phyloP scores from a whole-genome alignment of 108 stramenopile genomes.

The Cyclotella atomus region DNA sequence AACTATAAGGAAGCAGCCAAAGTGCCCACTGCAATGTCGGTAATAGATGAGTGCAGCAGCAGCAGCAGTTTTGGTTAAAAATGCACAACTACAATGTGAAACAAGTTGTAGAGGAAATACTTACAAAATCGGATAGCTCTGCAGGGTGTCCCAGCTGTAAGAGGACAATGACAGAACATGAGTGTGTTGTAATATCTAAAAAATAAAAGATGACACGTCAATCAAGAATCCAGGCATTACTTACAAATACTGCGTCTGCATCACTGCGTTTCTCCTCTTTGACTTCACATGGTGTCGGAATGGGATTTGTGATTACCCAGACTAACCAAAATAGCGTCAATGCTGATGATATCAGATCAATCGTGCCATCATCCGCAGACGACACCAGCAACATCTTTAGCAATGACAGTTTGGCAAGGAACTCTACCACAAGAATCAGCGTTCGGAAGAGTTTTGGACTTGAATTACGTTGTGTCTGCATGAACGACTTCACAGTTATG shows the following conservation, averaged over 20 bases:
- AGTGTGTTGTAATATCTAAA: background rate
- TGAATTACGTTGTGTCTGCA: conserved; percentile 9
- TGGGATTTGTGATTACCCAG: conserved; percentile 30
- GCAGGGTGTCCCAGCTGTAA: conserved; percentile 65
- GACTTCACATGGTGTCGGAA: conserved; percentile 40
- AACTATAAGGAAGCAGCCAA: conserved; percentile 58
- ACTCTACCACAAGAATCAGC: conserved; percentile 9
- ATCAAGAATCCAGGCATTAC: too few species aligned
- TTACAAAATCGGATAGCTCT: conserved; percentile 35
- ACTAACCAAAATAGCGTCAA: conserved; percentile 35
- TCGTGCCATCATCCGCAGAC: background rate
- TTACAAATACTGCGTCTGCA: conserved; percentile 33
- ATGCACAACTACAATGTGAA: background rate
- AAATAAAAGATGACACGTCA: background rate
- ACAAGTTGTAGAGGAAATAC: background rate
- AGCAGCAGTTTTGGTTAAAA: background rate
- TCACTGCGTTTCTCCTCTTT: background rate
- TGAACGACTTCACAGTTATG: conserved; percentile 34
- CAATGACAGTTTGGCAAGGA: conserved; percentile 22
- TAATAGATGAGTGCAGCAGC: background rate
- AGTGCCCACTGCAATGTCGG: conserved; percentile 40
- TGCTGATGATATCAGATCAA: conserved; percentile 9
- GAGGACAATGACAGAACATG: conserved; percentile 22
- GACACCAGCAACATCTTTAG: conserved; percentile 9
- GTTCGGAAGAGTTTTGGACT: conserved; percentile 28